Conservation (phyloP, 805 yeast genomes). For the Suhomyces sp. region DNA sequence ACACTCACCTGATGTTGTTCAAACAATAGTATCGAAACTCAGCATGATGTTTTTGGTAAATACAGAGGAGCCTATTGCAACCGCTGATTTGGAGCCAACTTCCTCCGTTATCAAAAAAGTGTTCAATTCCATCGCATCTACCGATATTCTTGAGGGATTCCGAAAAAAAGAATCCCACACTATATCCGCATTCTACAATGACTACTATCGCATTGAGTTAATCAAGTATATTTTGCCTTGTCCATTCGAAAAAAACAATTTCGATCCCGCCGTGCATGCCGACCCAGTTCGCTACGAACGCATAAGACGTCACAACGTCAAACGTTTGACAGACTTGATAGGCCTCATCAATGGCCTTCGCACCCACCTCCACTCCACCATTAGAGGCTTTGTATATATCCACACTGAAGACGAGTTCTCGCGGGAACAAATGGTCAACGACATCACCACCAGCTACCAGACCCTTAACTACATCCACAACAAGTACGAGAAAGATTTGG, state of each 20-base stretch:
- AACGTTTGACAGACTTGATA: constrained; percentile 9
- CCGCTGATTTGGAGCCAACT: not conserved
- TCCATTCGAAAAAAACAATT: constrained; percentile 4
- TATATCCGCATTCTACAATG: constrained; percentile 11
- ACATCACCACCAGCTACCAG: constrained; percentile 23
- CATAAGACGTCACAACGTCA: constrained; percentile 3
- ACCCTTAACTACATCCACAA: constrained; percentile 18
- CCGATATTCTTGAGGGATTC: constrained; percentile 3
- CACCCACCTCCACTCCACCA: constrained; percentile 15
- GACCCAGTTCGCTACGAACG: not conserved
- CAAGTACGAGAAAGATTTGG: constrained; percentile 19
- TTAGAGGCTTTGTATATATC: constrained; percentile 17
- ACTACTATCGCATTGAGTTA: constrained; percentile 17
- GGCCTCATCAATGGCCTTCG: constrained; percentile 13
- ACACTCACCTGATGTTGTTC: not conserved
- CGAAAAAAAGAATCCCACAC: not conserved
- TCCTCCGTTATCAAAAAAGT: not conserved
- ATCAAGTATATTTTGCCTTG: constrained; percentile 6
- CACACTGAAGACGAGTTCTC: constrained; percentile 8
- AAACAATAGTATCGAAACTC: not conserved
- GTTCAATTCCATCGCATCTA: not conserved
- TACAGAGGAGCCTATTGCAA: not conserved
- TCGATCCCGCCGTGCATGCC: not conserved
- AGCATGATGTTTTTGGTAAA: not conserved
- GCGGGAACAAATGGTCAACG: constrained; percentile 20